Conservation (phyloP, 768 basidiomycete genomes). For the Boletellus emodensis region DNA sequence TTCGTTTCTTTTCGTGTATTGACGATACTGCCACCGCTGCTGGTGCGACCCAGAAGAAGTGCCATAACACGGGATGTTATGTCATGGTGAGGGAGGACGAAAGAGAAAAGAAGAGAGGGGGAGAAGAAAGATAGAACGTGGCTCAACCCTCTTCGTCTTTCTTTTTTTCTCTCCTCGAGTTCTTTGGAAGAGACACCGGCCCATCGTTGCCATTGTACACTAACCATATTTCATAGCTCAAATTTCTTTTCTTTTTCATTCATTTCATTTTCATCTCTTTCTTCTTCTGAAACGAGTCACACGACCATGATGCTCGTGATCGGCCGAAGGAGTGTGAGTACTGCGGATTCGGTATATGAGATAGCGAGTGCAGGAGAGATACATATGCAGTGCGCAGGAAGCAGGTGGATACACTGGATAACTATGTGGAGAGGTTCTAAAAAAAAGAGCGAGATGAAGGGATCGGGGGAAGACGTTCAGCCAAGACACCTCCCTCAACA, state of each 20-base stretch:
- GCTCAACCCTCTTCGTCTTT: no score
- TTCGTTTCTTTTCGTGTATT: neutral
- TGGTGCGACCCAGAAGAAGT: no score
- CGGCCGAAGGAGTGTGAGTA: no score
- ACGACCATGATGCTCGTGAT: constrained; percentile 1
- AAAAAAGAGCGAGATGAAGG: neutral
- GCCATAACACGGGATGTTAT: neutral
- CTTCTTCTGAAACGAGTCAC: neutral
- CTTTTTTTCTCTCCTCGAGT: neutral
- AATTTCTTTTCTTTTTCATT: neutral
- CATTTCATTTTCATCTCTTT: neutral
- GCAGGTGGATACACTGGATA: constrained; percentile 18
- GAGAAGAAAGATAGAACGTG: no score
- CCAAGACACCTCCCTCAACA: neutral
- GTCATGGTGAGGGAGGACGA: neutral
- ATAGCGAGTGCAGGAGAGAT: constrained; percentile 19
- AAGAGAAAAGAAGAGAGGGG: no score
- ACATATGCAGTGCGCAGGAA: constrained; percentile 16
- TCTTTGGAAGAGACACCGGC: neutral
- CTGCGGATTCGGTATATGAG: constrained; percentile 3
- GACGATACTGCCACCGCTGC: neutral
- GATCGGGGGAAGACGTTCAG: constrained; percentile 1
- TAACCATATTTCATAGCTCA: neutral
- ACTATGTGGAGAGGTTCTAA: constrained; percentile 1
- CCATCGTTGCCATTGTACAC: neutral